These are phyloP conservation scores for Fusarium sp. DNA, from an alignment of 2,329 filamentous ascomycete species.

Conservation along the genomic window DNA sequence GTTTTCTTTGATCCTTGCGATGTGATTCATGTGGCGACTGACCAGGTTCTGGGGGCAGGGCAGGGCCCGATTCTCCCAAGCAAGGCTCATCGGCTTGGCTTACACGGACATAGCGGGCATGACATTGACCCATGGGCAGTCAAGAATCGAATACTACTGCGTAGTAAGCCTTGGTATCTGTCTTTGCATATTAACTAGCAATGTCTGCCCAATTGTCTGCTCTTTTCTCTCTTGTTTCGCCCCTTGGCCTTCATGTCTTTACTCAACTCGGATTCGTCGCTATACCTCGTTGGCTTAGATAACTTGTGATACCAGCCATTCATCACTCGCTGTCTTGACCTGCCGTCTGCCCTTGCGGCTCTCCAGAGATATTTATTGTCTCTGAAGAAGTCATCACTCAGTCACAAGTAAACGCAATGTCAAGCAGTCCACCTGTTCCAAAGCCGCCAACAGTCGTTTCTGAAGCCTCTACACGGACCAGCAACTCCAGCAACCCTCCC, in stretches of 20 bases:
- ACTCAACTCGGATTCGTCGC: not conserved
- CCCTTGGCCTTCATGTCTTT: not conserved
- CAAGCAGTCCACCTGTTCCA: not conserved
- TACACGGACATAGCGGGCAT: not conserved
- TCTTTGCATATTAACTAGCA: not conserved
- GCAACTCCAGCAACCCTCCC: not conserved
- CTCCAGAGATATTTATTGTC: constrained; percentile 11
- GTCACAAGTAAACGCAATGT: constrained; percentile 8
- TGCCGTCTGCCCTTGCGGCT: not conserved
- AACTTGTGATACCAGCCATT: not conserved
- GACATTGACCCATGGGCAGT: not conserved
- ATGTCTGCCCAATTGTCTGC: not conserved
- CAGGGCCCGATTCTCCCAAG: not conserved
- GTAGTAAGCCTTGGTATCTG: not conserved
- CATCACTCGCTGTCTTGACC: not conserved
- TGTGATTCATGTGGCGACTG: constrained; percentile 17
- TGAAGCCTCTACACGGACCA: constrained; percentile 20
- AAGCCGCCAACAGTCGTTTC: constrained; percentile 14
- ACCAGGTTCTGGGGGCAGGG: constrained; percentile 1
- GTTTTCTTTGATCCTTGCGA: no score
- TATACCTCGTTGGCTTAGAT: not conserved
- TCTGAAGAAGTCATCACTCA: not conserved
- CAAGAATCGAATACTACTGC: not conserved
- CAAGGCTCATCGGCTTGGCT: constrained; percentile 9
- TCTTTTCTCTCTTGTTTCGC: not conserved